Base-by-base conservation (phyloP, 257 asterid species). In the Datura wrightii region DNA sequence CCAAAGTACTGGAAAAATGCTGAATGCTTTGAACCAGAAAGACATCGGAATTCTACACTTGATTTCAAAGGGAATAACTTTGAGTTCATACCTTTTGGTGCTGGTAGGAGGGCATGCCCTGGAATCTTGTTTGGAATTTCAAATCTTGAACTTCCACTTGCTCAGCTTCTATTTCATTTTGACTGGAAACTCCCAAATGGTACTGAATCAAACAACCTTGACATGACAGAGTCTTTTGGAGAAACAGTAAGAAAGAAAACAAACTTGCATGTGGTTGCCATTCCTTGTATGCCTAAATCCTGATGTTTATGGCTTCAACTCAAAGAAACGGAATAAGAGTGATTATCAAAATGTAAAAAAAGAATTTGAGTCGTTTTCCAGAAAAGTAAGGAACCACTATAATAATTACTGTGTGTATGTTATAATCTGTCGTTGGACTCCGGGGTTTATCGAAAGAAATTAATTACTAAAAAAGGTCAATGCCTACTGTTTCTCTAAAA, bases 91-190 rank as follows among this genome's bases (percentile, higher is more conserved):
- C 92, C 90, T 7, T 88, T 90, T 15, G 88, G 91, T 53, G 65
- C 59, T 24, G 90, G 93, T 5, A 87, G 83, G 55, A 88, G 89
- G 44, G 86, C 84, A 58, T 90, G 91, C 54, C 92, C 91, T 2
- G 91, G 91, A 41, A 69, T 69, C 1, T 24, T 85, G 46, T 88
- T 87, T 24, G 87, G 84, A 10, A 52, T 78, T 41, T 84, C 90
- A 2, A 65, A 10, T 10, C 78, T 87, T 34, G 88, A 88, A 84
- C 79, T 85, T 13, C 84, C 85, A 53, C 79, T 89, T n/a, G 90
- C 92, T 34, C 82, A 86, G 0, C 56, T 89, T 10, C 18, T 86
- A 24, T 85, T 86, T 31, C 71, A 74, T 63, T 90, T 90, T 67
- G 62, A 90, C 9, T 90, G 91, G 92, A 84, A 85, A 19, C 85